These are phyloP conservation scores for Globisporangium iwayamae DNA, from an alignment of 352 stramenopile genomes.

Conservation along the genomic window DNA sequence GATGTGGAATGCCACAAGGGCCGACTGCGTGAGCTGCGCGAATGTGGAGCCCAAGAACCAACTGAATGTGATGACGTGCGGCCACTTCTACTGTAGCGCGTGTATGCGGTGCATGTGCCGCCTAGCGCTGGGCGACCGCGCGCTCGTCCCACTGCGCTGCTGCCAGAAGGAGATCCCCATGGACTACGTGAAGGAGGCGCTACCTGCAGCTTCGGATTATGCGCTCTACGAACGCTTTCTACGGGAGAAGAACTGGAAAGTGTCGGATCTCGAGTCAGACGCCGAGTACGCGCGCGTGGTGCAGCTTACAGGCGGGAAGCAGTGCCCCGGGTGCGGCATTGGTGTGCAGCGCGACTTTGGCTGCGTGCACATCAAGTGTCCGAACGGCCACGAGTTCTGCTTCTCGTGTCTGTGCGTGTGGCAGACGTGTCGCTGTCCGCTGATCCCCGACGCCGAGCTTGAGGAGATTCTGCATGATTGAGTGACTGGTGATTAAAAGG, in stretches of 20 bases:
- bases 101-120: slow-evolving; percentile 62
- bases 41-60: slow-evolving; percentile 15
- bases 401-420: slow-evolving; percentile 59
- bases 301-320: slow-evolving; percentile 43
- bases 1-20: not conserved
- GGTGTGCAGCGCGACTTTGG: slow-evolving; percentile 67
- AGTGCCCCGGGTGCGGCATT: slow-evolving; percentile 72
- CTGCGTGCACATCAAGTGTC: slow-evolving; percentile 79
- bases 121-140: slow-evolving; percentile 51
- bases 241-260: slow-evolving; percentile 50
- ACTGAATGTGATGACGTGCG: slow-evolving; percentile 43
- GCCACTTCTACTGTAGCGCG: slow-evolving; percentile 51
- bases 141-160: slow-evolving; percentile 63
- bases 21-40: slow-evolving; percentile 43
- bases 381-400: slow-evolving; percentile 73
- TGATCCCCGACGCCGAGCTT: slow-evolving; percentile 60
- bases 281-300: slow-evolving; percentile 54
- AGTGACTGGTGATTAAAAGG: not conserved
- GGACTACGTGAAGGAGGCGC: slow-evolving; percentile 49
- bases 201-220: slow-evolving; percentile 29
- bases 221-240: slow-evolving; percentile 44
- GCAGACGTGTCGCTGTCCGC: slow-evolving; percentile 46
- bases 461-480: slow-evolving; percentile 48
- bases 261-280: slow-evolving; percentile 58
- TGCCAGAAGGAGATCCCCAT: slow-evolving; percentile 65